Evolutionary conservation across 148 eudicot species (phyloP).

Genomic region (Polygonum maritimum): DNA sequence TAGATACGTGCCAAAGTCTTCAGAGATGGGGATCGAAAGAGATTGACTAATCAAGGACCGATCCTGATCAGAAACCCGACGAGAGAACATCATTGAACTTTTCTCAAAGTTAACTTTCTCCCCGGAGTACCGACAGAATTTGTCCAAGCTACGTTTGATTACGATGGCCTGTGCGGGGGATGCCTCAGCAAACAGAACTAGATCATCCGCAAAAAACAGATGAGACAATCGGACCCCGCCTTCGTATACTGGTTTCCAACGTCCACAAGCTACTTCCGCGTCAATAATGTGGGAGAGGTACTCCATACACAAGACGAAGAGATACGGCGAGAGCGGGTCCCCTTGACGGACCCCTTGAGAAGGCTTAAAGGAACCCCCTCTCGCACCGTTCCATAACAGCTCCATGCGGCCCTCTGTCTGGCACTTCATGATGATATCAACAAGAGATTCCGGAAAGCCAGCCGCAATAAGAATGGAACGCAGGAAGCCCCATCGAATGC

Average conservation of each 20-base stretch:
- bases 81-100: not conserved
- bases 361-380: too few species aligned
- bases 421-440: not conserved
- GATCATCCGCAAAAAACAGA: not conserved
- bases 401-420: not conserved
- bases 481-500: not conserved
- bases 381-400: not conserved
- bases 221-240: not conserved
- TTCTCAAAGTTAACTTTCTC: not conserved
- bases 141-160: too few species aligned
- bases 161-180: too few species aligned
- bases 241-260: not conserved
- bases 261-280: not conserved
- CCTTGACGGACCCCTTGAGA: not conserved
- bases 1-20: not conserved
- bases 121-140: not conserved
- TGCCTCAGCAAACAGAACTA: too few species aligned
- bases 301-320: not conserved
- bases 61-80: not conserved
- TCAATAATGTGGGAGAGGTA: too few species aligned
- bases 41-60: not conserved
- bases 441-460: not conserved
- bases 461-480: too few species aligned
- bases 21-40: not conserved
- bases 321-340: not conserved